Evolutionary conservation across 1,284 basidiomycete genomes (phyloP), one percentile per base, ranked within the genome.

Genomic region (Fomitopsis pinicola): DNA sequence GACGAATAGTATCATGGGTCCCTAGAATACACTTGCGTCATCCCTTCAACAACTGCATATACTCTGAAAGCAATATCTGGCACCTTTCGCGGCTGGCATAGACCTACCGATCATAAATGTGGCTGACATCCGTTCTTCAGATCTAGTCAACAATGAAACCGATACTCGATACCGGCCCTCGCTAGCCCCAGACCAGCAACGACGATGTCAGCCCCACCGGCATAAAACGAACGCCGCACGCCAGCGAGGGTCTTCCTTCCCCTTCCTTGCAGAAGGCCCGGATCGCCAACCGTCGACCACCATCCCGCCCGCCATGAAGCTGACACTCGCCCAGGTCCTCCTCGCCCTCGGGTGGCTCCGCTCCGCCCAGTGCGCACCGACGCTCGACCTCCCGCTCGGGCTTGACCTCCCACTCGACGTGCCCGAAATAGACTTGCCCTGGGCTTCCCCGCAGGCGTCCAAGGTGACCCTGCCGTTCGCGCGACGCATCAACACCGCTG

Each of bases 381-480:
- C 45, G 9, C 3, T n/a, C 22, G n/a, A n/a, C n/a, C 28, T 33
- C 17, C 28, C 45, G 9, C n/a, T n/a, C 22, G 42, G n/a, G 42
- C 28, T 33, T 6, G 48, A 50, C 48, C 4, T 50, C 28, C 48
- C 48, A 14, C 28, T 33, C 9, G 48, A 50, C 48, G 1, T 50
- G 48, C 48, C 48, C 38, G 2, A 2, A 15, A 2, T 8, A 15
- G 14, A 7, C 48, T 50, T 22, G 26, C 22, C 26, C 48, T 50
- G 12, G 48, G 30, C 48, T 3, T 30, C 28, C 48, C 5, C 12
- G 48, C 33, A 22, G 26, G 17, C 57, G 17, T 46, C 28, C 48
- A 50, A 30, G 28, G 48, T 62, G 45, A 54, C 64, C 8, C 62
- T 71, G 7, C 57, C 62, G 15, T 55, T 67, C 45, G 62, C 68